Percentiles rank a stretch among this genome's conserved stretches.
phyloP scores from a whole-genome alignment of 1,139 yeast species.

The Kodamaea ohmeri region DNA sequence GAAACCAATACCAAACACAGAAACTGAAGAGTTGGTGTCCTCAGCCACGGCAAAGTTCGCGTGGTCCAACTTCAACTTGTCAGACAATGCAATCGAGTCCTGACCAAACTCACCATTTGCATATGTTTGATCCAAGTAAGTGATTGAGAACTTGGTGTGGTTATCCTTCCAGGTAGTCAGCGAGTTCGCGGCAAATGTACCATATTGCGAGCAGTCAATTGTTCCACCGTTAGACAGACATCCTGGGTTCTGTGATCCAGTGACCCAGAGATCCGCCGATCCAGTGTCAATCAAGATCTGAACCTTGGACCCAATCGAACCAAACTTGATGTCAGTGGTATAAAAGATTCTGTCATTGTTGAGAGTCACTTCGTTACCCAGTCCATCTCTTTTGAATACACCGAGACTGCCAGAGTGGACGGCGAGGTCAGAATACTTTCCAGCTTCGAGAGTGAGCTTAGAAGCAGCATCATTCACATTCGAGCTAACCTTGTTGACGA shows the following conservation, averaged over 20 bases:
- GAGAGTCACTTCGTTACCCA: conserved; percentile 8
- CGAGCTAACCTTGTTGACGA: conserved; percentile 11
- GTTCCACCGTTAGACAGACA: conserved; percentile 23
- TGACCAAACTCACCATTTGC: conserved; percentile 54
- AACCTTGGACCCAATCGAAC: conserved; percentile 53
- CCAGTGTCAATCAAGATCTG: conserved; percentile 64
- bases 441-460: neutral
- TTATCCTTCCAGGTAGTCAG: conserved; percentile 49
- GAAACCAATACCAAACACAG: conserved; percentile 62
- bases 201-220: conserved; percentile 38
- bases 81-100: conserved; percentile 36
- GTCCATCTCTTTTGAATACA: conserved; percentile 1
- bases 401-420: neutral
- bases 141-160: conserved; percentile 34
- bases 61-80: conserved; percentile 32
- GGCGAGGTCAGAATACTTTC: neutral
- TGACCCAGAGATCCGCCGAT: conserved; percentile 66
- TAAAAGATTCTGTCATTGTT: conserved; percentile 24
- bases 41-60: conserved; percentile 57
- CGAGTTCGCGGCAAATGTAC: conserved; percentile 46
- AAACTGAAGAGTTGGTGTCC: conserved; percentile 48
- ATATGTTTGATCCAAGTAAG: conserved; percentile 31
- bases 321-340: conserved; percentile 44
- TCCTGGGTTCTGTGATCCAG: conserved; percentile 22
- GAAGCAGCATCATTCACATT: neutral